Evolutionary conservation across 1,139 yeast species (phyloP).

Genomic region (Debaryomycetaceae sp.): DNA sequence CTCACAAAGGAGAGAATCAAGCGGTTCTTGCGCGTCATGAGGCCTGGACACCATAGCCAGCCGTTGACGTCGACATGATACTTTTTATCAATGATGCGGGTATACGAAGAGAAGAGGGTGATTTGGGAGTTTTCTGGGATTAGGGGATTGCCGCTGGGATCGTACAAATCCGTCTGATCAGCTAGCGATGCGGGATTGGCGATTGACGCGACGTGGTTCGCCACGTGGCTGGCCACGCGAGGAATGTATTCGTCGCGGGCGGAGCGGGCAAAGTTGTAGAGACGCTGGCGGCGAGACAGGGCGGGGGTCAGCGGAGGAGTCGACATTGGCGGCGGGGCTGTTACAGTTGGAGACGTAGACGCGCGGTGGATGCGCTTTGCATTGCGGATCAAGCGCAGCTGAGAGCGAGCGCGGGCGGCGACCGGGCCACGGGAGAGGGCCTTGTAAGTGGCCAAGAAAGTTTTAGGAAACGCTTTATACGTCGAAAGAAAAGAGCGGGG

Average conservation of each 20-base stretch:
- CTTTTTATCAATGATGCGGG: slow-evolving; percentile 22
- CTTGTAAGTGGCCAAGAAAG: no score
- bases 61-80: slow-evolving; percentile 63
- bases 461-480: no score
- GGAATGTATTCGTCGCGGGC: slow-evolving; percentile 54
- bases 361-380: no score
- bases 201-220: slow-evolving; percentile 39
- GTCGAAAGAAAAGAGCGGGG: no score
- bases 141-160: slow-evolving; percentile 21
- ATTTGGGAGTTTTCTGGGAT: slow-evolving; percentile 29
- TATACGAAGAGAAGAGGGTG: slow-evolving; percentile 53
- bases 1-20: slow-evolving; percentile 59
- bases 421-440: no score
- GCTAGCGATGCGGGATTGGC: slow-evolving; percentile 30
- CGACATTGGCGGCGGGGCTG: slow-evolving; percentile 3
- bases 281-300: slow-evolving; percentile 25
- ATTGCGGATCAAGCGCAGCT: no score
- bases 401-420: no score
- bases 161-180: slow-evolving; percentile 15
- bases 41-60: slow-evolving; percentile 62
- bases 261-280: slow-evolving; percentile 39
- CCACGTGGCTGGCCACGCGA: slow-evolving; percentile 33
- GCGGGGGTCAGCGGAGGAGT: no score
- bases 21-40: slow-evolving; percentile 58
- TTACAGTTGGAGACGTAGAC: no score